Percentiles rank a stretch among this genome's conserved stretches.
Evolutionary conservation across 805 yeast genomes (phyloP).

Genomic region (Ogataea ganodermae): DNA sequence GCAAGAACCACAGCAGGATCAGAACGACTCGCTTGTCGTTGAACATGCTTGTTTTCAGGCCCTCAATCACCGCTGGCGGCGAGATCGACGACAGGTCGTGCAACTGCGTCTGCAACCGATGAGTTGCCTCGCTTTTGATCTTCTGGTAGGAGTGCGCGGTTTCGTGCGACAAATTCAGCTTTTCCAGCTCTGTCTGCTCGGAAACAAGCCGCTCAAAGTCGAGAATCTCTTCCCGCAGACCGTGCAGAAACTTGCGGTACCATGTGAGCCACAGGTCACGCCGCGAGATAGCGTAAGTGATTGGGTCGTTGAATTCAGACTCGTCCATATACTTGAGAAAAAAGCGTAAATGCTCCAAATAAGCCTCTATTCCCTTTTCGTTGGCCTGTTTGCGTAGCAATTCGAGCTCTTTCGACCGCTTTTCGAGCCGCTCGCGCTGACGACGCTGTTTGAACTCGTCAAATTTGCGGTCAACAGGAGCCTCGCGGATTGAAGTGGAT

Average conservation of each 20-base stretch:
- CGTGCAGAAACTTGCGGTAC: slow-evolving; percentile 27
- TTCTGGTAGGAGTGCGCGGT: slow-evolving; percentile 10
- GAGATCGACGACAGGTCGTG: slow-evolving; percentile 20
- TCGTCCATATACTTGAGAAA: slow-evolving; percentile 36
- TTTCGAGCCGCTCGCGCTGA: slow-evolving; percentile 14
- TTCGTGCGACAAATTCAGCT: neutral
- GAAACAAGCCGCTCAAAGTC: slow-evolving; percentile 20
- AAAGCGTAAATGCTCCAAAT: slow-evolving; percentile 34
- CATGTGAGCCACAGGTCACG: slow-evolving; percentile 34
- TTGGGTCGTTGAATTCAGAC: slow-evolving; percentile 34
- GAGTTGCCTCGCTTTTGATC: slow-evolving; percentile 19
- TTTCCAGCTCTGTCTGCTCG: slow-evolving; percentile 11
- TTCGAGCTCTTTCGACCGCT: slow-evolving; percentile 16
- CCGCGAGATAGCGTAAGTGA: slow-evolving; percentile 35
- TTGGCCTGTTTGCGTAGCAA: slow-evolving; percentile 17
- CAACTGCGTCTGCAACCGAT: slow-evolving; percentile 14
- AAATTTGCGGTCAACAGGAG: slow-evolving; percentile 16
- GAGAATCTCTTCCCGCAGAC: slow-evolving; percentile 18
- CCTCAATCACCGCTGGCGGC: slow-evolving; percentile 21
- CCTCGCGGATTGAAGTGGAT: slow-evolving; percentile 16
- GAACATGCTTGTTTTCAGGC: slow-evolving; percentile 24
- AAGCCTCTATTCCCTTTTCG: slow-evolving; percentile 26
- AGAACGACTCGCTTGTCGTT: slow-evolving; percentile 33
- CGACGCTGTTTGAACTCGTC: slow-evolving; percentile 17
- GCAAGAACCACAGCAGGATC: slow-evolving; percentile 34